Percentiles rank a stretch among this genome's conserved stretches.
Conservation (phyloP, 176 grass and related monocot genomes). For the Zoysia japonica region DNA sequence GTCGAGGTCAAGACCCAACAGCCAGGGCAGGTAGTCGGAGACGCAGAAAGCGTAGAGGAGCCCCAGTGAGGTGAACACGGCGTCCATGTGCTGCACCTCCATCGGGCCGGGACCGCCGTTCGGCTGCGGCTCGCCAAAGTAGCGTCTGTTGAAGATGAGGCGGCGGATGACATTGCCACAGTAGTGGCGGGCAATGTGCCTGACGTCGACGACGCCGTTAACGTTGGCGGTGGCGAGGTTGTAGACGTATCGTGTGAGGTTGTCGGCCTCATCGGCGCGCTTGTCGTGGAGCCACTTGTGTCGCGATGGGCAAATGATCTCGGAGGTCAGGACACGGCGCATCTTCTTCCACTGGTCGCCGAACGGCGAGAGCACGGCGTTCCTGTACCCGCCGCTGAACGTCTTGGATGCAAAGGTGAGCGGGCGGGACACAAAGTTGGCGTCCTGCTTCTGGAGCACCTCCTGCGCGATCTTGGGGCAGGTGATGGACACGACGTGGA, state of each 20-base stretch:
- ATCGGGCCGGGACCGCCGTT: slow-evolving; percentile 28
- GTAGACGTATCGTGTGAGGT: slow-evolving; percentile 35
- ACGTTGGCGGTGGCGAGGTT: neutral
- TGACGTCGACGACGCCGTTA: neutral
- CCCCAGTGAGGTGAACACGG: slow-evolving; percentile 24
- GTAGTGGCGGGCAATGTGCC: slow-evolving; percentile 34
- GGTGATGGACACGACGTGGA: slow-evolving; percentile 43
- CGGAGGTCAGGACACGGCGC: slow-evolving; percentile 43
- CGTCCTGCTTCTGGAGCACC: slow-evolving; percentile 51
- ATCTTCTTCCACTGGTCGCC: slow-evolving; percentile 66
- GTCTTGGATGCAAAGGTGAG: slow-evolving; percentile 33
- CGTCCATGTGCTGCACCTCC: slow-evolving; percentile 53
- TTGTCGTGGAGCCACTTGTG: slow-evolving; percentile 12
- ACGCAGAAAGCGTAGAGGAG: slow-evolving; percentile 43
- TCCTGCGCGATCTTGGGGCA: slow-evolving; percentile 45
- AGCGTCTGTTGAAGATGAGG: slow-evolving; percentile 38
- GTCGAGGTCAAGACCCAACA: slow-evolving; percentile 45
- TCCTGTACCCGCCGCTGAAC: slow-evolving; percentile 27
- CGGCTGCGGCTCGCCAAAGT: slow-evolving; percentile 34
- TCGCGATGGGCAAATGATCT: slow-evolving; percentile 15
- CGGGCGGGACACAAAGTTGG: slow-evolving; percentile 28
- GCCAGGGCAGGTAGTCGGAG: slow-evolving; percentile 53
- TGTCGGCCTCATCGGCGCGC: slow-evolving; percentile 40
- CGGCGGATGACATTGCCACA: slow-evolving; percentile 44
- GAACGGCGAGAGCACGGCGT: slow-evolving; percentile 20